Evolutionary conservation across 305 asterid species (phyloP).

Genomic region (Fraxinus sp.): DNA sequence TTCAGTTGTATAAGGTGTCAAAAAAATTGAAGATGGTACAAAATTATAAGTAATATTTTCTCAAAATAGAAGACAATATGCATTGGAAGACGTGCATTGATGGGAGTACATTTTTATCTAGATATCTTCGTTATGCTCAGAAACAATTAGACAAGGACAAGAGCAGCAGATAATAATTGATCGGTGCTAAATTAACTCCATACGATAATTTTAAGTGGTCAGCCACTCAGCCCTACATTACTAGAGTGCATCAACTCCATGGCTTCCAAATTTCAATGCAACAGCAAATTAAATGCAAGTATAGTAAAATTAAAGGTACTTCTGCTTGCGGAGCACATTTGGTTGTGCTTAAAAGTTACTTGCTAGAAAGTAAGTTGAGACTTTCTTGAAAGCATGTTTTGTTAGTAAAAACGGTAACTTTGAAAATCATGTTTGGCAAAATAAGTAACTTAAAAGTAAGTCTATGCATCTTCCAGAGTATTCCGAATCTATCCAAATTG

Average conservation of each 20-base stretch:
- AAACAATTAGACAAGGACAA: background rate
- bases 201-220: background rate
- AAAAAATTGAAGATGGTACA: slow-evolving; percentile 19
- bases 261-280: background rate
- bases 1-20: slow-evolving; percentile 25
- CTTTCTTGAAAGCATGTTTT: background rate
- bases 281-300: background rate
- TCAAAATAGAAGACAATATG: slow-evolving; percentile 7
- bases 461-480: background rate
- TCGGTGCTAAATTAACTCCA: background rate
- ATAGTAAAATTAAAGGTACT: background rate
- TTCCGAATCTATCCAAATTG: background rate
- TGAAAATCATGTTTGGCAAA: background rate
- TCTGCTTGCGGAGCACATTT: background rate
- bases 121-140: slow-evolving; percentile 10
- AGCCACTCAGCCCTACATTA: background rate
- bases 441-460: background rate
- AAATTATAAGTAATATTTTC: slow-evolving; percentile 3
- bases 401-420: background rate
- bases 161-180: background rate
- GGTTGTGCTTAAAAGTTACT: background rate
- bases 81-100: slow-evolving; percentile 16
- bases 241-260: background rate
- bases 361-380: background rate
- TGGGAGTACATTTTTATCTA: slow-evolving; percentile 12